phyloP scores from a whole-genome alignment of 306 rosid genomes.

The Gillenia trifoliata region DNA sequence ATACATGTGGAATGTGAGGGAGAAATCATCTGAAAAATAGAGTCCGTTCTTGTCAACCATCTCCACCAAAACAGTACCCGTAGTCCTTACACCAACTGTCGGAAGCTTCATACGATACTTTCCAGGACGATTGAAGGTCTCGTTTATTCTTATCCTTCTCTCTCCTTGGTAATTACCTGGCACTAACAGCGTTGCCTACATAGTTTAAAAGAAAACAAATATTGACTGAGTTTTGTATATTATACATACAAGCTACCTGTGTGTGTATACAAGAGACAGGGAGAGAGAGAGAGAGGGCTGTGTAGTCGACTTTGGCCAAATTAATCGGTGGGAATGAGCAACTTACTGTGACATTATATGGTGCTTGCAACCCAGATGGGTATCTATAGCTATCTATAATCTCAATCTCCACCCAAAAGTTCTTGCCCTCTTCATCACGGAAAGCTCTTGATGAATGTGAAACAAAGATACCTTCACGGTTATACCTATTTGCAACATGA shows the following conservation, averaged over 20 bases:
- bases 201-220: constrained; percentile 23
- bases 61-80: constrained; percentile 90
- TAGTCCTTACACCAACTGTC: constrained; percentile 74
- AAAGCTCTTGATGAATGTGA: constrained; percentile 84
- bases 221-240: background rate
- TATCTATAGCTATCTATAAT: constrained; percentile 72
- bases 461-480: constrained; percentile 78
- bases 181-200: constrained; percentile 77
- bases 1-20: constrained; percentile 97
- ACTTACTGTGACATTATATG: constrained; percentile 82
- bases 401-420: constrained; percentile 86
- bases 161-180: constrained; percentile 99
- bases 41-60: constrained; percentile 95
- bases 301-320: background rate
- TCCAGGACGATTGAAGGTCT: constrained; percentile 61
- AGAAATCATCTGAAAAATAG: constrained; percentile 85
- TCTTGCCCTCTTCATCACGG: constrained; percentile 98
- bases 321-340: background rate
- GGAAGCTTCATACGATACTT: constrained; percentile 80
- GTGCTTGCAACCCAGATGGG: constrained; percentile 91
- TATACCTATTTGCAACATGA: constrained; percentile 53
- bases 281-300: background rate
- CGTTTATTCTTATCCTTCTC: constrained; percentile 65
- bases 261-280: background rate
- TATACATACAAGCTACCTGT: background rate